phyloP scores from a whole-genome alignment of 768 basidiomycete species.

The Dentipellis fragilis region DNA sequence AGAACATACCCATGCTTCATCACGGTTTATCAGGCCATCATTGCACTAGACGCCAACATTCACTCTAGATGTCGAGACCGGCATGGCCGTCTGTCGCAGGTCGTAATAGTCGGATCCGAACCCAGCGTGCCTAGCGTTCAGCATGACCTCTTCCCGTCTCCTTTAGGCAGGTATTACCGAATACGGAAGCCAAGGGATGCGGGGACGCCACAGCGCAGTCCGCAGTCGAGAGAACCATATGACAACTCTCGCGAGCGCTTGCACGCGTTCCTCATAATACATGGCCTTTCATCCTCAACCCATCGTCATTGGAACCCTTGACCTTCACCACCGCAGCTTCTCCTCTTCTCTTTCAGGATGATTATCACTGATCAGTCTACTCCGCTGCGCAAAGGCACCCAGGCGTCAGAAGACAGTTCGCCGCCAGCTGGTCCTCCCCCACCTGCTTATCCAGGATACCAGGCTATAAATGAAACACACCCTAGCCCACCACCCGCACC shows the following conservation, averaged over 20 bases:
- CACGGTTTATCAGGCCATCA: too few relatives aligned
- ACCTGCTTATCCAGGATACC: slow-evolving; percentile 4
- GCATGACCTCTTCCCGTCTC: too few relatives aligned
- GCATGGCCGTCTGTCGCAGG: too few relatives aligned
- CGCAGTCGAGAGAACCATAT: not conserved
- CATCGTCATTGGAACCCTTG: too few relatives aligned
- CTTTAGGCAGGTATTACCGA: not conserved
- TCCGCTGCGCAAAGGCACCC: not conserved
- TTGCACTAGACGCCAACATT: too few relatives aligned
- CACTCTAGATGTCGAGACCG: too few relatives aligned
- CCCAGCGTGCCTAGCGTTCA: too few relatives aligned
- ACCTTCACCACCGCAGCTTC: not conserved
- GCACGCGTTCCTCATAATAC: not conserved
- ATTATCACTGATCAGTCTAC: not conserved
- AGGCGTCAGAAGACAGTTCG: not conserved
- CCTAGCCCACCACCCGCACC: not conserved
- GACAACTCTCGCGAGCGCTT: not conserved
- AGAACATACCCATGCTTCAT: too few relatives aligned
- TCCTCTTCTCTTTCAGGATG: not conserved
- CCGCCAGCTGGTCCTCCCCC: not conserved
- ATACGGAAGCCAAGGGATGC: not conserved
- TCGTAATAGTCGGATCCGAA: too few relatives aligned
- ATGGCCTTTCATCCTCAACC: too few relatives aligned
- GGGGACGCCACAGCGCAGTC: not conserved
- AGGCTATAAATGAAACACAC: not conserved